Conservation (phyloP, 371 early-diverging fungal species). For the Mortierella sp. region DNA sequence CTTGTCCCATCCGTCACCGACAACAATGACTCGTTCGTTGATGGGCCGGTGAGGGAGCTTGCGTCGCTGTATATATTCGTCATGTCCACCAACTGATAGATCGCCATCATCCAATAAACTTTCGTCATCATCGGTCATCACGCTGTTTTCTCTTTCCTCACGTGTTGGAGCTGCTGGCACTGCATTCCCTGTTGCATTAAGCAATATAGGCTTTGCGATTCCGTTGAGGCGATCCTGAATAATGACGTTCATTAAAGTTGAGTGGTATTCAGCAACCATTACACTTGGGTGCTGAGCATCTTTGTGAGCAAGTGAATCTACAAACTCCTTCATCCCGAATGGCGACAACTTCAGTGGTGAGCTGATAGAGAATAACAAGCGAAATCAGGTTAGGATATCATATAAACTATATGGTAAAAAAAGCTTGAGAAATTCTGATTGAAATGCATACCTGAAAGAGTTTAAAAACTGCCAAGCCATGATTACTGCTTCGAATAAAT, state of each 20-base stretch:
- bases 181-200: constrained; percentile 1
- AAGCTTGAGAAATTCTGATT: no score
- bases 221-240: constrained; percentile 53
- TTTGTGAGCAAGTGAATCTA: constrained; percentile 44
- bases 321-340: constrained; percentile 57
- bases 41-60: constrained; percentile 41
- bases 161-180: constrained; percentile 7
- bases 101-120: constrained; percentile 39
- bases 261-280: constrained; percentile 57
- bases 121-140: constrained; percentile 44
- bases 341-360: constrained; percentile 56
- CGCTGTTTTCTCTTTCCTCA: constrained; percentile 42
- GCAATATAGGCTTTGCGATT: constrained; percentile 39
- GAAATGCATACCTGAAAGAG: constrained; percentile 43
- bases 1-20: constrained; percentile 51
- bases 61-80: constrained; percentile 37
- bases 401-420: no score
- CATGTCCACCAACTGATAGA: constrained; percentile 27
- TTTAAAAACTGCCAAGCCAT: constrained; percentile 59
- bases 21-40: constrained; percentile 47
- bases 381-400: not conserved
- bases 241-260: constrained; percentile 46
- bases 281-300: constrained; percentile 41
- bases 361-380: constrained; percentile 11
- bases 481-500: constrained; percentile 44